Base-by-base conservation (phyloP, 352 stramenopile species). In the Synura sp. region DNA sequence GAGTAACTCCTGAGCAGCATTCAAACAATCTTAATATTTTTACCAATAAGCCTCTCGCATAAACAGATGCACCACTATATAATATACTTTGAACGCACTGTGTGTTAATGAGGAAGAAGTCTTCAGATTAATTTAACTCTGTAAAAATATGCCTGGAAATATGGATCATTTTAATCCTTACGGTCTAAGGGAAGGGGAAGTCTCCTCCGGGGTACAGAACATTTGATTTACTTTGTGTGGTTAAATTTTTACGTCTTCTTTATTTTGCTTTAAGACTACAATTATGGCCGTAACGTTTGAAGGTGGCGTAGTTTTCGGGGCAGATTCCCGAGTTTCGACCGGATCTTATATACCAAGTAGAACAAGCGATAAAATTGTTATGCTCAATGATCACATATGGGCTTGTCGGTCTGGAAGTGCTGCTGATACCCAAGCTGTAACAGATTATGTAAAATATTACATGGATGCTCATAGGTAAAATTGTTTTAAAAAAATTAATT, bases 211-310 rank as follows among this genome's bases (percentile, higher is more conserved):
- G 38, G 63, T 75, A 49, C 42, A 17, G 14, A 22, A 9, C n/a
- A n/a, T n/a, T n/a, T n/a, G n/a, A 25, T 22, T 38, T 36, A 7
- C 9, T 73, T 12, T 7, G 57, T 73, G 12, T 41, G 5, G 3
- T n/a, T 14, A 27, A 19, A 27, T 14, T 27, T 73, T 5, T 73
- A 41, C 12, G 33, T 14, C 12, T 42, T 73, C 12, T 36, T 14
- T 73, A 3, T 15, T 25, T 42, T 33, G 7, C 5, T 73, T 92
- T 34, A 93, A 94, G 79, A 99, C 96, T 32, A 99, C 95, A 60
- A 99, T 99, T 87, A 97, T 99, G 85, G 95, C 95, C 17, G 89
- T 98, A 63, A 88, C 89, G 63, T 99, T 97, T 86, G 86, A 94
- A 5, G 94, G 93, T 41, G 96, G 96, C 69, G 95, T 99, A 22